Percentiles rank a stretch among this genome's conserved stretches.
Evolutionary conservation across 2,329 filamentous ascomycete genomes (phyloP).

Genomic region (Cytospora piceae): DNA sequence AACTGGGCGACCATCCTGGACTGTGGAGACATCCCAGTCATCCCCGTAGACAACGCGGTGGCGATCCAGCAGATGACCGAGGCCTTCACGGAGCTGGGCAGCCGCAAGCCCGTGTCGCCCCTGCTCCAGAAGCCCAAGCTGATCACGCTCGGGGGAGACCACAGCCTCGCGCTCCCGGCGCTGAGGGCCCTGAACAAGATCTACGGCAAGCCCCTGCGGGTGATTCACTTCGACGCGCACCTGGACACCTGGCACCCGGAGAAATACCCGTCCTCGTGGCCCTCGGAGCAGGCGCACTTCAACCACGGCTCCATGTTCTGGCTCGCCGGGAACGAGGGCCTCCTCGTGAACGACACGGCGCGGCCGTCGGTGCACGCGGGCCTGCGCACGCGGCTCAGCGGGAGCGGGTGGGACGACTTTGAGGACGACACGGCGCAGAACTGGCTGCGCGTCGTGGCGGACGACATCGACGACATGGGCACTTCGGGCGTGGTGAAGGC

Average conservation of each 20-base stretch:
- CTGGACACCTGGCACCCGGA: slow-evolving; percentile 85
- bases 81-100: slow-evolving; percentile 72
- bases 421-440: slow-evolving; percentile 75
- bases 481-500: slow-evolving; percentile 68
- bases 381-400: slow-evolving; percentile 74
- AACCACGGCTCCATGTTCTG: slow-evolving; percentile 94
- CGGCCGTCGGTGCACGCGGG: slow-evolving; percentile 81
- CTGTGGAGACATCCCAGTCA: slow-evolving; percentile 88
- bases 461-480: slow-evolving; percentile 86
- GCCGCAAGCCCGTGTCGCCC: slow-evolving; percentile 41
- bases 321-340: slow-evolving; percentile 78
- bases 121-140: slow-evolving; percentile 54
- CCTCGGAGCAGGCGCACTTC: slow-evolving; percentile 70
- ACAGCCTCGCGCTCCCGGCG: slow-evolving; percentile 71
- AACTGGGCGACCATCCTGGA: slow-evolving; percentile 81
- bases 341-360: slow-evolving; percentile 72
- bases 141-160: slow-evolving; percentile 74
- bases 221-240: slow-evolving; percentile 78
- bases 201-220: slow-evolving; percentile 65
- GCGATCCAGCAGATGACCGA: slow-evolving; percentile 83
- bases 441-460: slow-evolving; percentile 78
- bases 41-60: slow-evolving; percentile 82
- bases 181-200: slow-evolving; percentile 66
- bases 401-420: slow-evolving; percentile 67
- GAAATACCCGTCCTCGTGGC: slow-evolving; percentile 80